phyloP scores from a whole-genome alignment of 73 alveolate species.

The Urostyla sp. region DNA sequence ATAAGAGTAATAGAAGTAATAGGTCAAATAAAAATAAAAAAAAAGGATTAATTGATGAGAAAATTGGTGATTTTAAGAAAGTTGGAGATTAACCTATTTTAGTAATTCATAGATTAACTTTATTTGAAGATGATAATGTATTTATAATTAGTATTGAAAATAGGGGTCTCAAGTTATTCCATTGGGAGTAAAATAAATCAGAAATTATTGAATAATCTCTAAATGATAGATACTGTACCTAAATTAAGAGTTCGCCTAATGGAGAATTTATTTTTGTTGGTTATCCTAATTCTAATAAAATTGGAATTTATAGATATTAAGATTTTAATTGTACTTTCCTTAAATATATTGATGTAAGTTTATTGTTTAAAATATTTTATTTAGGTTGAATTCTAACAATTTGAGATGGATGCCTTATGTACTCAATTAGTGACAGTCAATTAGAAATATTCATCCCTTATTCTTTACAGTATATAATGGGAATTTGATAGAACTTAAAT shows the following conservation, averaged over 20 bases:
- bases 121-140: constrained; percentile 27
- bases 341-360: constrained; percentile 5
- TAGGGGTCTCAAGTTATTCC: constrained; percentile 15
- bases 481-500: constrained; percentile 48
- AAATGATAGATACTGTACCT: neutral
- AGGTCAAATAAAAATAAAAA: too few relatives aligned
- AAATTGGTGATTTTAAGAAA: too few relatives aligned
- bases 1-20: too few relatives aligned
- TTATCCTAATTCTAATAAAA: too few relatives aligned
- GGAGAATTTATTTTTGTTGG: constrained; percentile 48
- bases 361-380: neutral
- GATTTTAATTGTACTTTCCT: too few relatives aligned
- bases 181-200: neutral
- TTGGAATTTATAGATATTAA: too few relatives aligned
- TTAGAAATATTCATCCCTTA: constrained; percentile 50
- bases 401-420: constrained; percentile 57
- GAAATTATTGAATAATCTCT: too few relatives aligned
- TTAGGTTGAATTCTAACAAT: constrained; percentile 27
- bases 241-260: constrained; percentile 33
- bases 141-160: neutral
- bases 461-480: constrained; percentile 51
- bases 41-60: too few relatives aligned
- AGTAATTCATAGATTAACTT: too few relatives aligned
- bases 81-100: too few relatives aligned
- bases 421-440: constrained; percentile 53